Conservation (phyloP, 1,284 basidiomycete genomes). For the Xanthoconium separans region DNA sequence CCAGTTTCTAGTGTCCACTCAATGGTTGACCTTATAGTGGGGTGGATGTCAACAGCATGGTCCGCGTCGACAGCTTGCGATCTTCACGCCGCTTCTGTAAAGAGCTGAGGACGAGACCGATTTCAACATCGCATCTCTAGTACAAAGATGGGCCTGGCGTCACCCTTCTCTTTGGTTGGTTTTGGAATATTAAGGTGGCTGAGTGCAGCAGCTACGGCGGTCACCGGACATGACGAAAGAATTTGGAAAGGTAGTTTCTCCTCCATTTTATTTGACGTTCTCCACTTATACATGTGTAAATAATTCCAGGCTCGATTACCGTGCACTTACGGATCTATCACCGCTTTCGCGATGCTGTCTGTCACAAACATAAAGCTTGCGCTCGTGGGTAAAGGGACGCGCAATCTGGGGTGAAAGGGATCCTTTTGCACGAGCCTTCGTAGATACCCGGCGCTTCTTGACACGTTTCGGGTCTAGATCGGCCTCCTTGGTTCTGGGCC, state of each 20-base stretch:
- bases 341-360: neutral
- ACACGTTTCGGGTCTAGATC: no score
- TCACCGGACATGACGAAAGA: neutral
- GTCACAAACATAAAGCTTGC: neutral
- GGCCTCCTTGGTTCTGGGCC: no score
- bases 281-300: no score
- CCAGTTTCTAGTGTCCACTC: no score
- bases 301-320: neutral
- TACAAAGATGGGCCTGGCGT: neutral
- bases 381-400: neutral
- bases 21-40: no score
- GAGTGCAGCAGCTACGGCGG: neutral
- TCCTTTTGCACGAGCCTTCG: neutral
- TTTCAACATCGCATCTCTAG: no score
- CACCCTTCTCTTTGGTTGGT: neutral
- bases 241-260: neutral
- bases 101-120: no score
- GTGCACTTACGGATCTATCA: neutral
- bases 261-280: no score
- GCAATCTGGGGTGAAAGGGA: neutral
- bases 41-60: no score
- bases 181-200: neutral
- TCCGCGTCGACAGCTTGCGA: no score
- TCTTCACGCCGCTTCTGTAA: no score
- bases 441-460: no score